These are phyloP conservation scores for Nyssa sinensis DNA, from an alignment of 148 eudicot species.

Conservation along the genomic window DNA sequence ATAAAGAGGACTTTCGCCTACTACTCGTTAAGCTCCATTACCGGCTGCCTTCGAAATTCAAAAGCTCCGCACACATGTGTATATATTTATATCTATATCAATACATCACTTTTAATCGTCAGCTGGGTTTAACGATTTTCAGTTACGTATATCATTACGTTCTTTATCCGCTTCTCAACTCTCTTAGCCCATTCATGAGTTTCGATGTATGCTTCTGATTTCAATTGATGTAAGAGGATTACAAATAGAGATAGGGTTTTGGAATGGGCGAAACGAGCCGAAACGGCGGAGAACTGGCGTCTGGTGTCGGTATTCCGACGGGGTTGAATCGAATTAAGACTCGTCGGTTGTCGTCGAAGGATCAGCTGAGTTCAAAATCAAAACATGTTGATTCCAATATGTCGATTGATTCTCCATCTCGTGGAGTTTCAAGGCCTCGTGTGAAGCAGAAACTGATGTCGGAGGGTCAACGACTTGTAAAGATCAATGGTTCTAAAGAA, in stretches of 20 bases:
- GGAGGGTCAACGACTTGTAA: conserved; percentile 19
- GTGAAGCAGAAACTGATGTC: conserved; percentile 31
- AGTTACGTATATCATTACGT: background rate
- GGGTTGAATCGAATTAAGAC: conserved; percentile 68
- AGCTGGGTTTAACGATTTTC: background rate
- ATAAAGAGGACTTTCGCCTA: background rate
- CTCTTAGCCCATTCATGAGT: background rate
- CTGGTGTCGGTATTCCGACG: conserved; percentile 45
- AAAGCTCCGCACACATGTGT: background rate
- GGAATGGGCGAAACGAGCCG: conserved; percentile 31
- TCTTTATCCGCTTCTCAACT: background rate
- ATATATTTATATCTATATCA: background rate
- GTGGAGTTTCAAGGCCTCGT: conserved; percentile 22
- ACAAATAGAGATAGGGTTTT: too few relatives aligned
- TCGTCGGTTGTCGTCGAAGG: conserved; percentile 27
- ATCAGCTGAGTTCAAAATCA: conserved; percentile 7
- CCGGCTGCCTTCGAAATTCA: background rate
- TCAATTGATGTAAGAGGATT: background rate
- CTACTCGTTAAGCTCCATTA: background rate
- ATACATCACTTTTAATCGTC: background rate
- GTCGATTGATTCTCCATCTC: conserved; percentile 16
- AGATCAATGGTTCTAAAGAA: conserved; percentile 26
- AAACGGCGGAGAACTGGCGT: conserved; percentile 35
- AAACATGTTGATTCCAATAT: conserved; percentile 21
- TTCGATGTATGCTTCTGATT: background rate